Percentiles rank a stretch among this genome's conserved stretches.
Conservation (phyloP, 176 grass and related monocot species). For the Leersia perrieri region DNA sequence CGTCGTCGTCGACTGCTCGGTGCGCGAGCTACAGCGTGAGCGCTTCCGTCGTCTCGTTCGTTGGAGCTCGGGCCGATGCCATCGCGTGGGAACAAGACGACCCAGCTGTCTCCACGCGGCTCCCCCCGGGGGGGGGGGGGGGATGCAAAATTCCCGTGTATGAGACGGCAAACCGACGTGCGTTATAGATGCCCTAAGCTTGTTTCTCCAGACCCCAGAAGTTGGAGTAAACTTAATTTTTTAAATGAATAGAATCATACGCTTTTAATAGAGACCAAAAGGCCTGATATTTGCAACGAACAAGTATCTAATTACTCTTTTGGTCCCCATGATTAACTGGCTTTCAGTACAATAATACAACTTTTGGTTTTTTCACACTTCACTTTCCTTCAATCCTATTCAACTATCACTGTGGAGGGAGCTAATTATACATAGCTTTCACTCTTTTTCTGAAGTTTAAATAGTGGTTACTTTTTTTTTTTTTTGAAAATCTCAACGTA, state of each 20-base stretch:
- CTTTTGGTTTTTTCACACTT: constrained; percentile 35
- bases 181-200: too few species aligned
- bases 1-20: too few species aligned
- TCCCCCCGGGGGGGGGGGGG: too few species aligned
- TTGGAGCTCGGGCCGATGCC: too few species aligned
- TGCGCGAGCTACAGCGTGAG: too few species aligned
- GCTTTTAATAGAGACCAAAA: background rate
- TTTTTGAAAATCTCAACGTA: constrained; percentile 26
- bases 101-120: too few species aligned
- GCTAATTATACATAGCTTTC: constrained; percentile 24
- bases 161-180: too few species aligned
- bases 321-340: constrained; percentile 23
- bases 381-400: constrained; percentile 1
- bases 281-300: constrained; percentile 8
- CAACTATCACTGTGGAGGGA: background rate
- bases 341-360: constrained; percentile 15
- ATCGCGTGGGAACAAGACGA: too few species aligned
- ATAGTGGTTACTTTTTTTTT: background rate
- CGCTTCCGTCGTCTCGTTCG: too few species aligned
- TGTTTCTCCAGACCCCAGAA: background rate
- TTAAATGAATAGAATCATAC: too few species aligned
- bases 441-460: constrained; percentile 20
- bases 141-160: too few species aligned
- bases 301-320: constrained; percentile 20
- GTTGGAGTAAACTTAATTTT: background rate